Base-by-base conservation (phyloP, 2,329 filamentous ascomycete species). In the Exophiala oligosperma region DNA sequence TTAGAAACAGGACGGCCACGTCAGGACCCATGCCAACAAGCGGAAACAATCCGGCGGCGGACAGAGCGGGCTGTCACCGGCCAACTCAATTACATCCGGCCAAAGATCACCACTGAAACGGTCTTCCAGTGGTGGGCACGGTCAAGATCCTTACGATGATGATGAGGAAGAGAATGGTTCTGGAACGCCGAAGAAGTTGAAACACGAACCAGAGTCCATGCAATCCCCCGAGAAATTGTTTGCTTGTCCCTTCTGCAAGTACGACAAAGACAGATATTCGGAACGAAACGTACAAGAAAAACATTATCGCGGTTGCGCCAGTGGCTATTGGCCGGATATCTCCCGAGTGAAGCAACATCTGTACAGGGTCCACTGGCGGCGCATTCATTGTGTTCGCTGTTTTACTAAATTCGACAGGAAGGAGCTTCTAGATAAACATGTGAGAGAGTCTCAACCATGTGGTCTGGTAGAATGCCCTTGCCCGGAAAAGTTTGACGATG, bases 341-440 rank as follows among this genome's bases (percentile, higher is more conserved):
- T 66, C 65, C 37, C 57, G 65, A 24, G 58, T 67, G 23, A 67
- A 67, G 55, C 65, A 67, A 44, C 65, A 67, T 52, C 55, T 67
- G 6, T 64, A 66, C 32, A 64, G 65, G 12, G 60, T 67, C n/a
- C 65, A 67, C 49, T 63, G 54, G 57, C 60, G 60, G 14, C 24
- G 49, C 4, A 46, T 54, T 29, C 58, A 63, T 28, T 67, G 65
- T 40, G 38, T 40, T 21, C 53, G 59, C 8, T 67, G 65, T 43
- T 67, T 54, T 40, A 52, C 48, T 14, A 49, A 48, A 14, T 67
- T 67, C 32, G 50, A 59, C 3, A 26, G 41, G 14, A 58, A 55
- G 8, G 64, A 63, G 9, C 44, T 57, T 26, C 49, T 66, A 28
- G 54, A 64, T 11, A 38, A 52, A 28, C 65, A 67, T 46, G 14